Conservation (phyloP, 768 basidiomycete genomes). For the Macrolepiota albuminosa region DNA sequence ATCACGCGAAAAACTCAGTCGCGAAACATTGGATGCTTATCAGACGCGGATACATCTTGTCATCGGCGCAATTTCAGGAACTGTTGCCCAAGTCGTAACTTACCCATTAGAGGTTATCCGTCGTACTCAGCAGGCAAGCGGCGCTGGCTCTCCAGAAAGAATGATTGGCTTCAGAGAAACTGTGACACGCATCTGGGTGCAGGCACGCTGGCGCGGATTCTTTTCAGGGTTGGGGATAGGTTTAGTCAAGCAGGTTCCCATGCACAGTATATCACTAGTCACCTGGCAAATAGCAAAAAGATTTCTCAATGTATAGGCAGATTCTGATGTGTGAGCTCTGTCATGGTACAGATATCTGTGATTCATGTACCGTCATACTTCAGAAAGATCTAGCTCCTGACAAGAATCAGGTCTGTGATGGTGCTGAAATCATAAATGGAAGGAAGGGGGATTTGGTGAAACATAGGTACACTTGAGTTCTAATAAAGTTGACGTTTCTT, state of each 20-base stretch:
- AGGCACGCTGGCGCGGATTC: conserved; percentile 21
- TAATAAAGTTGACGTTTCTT: too few relatives aligned
- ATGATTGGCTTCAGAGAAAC: conserved; percentile 21
- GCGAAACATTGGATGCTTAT: conserved; percentile 15
- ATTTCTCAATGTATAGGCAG: too few relatives aligned
- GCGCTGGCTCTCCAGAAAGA: conserved; percentile 17
- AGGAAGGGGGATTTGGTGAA: too few relatives aligned
- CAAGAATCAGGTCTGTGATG: too few relatives aligned
- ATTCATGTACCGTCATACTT: too few relatives aligned
- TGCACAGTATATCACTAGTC: conserved; percentile 18
- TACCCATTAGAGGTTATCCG: conserved; percentile 23
- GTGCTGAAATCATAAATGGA: too few relatives aligned
- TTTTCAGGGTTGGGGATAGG: conserved; percentile 22
- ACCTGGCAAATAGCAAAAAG: too few relatives aligned
- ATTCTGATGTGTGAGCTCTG: neutral
- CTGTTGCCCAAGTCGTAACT: conserved; percentile 18
- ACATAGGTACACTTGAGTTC: too few relatives aligned
- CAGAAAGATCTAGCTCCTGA: too few relatives aligned
- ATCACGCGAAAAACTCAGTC: conserved; percentile 12
- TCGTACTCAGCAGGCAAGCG: conserved; percentile 23
- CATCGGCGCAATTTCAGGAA: conserved; percentile 22
- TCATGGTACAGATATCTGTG: too few relatives aligned
- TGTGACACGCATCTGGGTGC: conserved; percentile 15
- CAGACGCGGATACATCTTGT: conserved; percentile 21
- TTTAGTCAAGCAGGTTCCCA: conserved; percentile 23